phyloP scores from a whole-genome alignment of 371 early-diverging fungal genomes.

The Batrachochytrium dendrobatidis region DNA sequence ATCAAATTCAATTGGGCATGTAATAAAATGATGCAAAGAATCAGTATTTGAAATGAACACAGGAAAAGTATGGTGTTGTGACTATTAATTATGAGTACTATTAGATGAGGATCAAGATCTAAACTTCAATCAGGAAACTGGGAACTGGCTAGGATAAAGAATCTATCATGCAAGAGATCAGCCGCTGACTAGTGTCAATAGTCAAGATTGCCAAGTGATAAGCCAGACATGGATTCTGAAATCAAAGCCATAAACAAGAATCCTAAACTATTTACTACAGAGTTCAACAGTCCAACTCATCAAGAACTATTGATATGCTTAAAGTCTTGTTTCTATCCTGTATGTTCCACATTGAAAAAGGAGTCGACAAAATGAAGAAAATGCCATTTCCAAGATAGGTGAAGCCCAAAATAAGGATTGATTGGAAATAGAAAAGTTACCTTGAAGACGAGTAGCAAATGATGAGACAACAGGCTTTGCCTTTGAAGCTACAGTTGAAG shows the following conservation, averaged over 20 bases:
- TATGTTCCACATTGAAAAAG: neutral
- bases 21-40: neutral
- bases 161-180: too few species aligned
- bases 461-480: slow-evolving; percentile 2
- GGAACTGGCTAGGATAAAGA: too few species aligned
- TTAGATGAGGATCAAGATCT: too few species aligned
- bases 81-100: neutral
- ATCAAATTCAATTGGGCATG: neutral
- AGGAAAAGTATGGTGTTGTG: neutral
- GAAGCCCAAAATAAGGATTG: too few species aligned
- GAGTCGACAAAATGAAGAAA: neutral
- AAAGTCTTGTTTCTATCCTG: neutral
- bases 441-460: neutral
- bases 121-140: too few species aligned
- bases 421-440: neutral
- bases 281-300: neutral
- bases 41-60: neutral
- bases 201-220: too few species aligned
- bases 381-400: neutral
- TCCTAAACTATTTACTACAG: neutral
- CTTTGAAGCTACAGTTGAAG: neutral
- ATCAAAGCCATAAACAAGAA: too few species aligned
- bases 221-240: too few species aligned
- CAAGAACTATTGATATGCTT: too few species aligned
- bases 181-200: too few species aligned